These are phyloP conservation scores for Lachnellula subtilissima DNA, from an alignment of 2,329 filamentous ascomycete genomes.

Conservation along the genomic window DNA sequence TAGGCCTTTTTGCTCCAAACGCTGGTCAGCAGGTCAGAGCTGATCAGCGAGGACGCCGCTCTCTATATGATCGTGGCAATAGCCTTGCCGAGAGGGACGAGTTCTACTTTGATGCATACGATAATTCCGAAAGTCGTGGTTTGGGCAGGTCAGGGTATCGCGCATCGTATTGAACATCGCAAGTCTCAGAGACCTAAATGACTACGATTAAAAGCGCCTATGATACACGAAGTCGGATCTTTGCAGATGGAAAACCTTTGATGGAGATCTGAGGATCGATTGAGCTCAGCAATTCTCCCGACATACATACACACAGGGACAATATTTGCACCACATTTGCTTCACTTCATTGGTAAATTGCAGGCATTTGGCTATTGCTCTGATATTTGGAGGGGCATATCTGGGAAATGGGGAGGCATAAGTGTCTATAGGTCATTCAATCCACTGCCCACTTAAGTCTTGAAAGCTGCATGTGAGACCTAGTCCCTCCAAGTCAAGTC, in stretches of 20 bases:
- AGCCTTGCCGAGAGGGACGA: constrained; percentile 51
- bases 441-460: background rate
- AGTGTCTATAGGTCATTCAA: background rate
- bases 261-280: background rate
- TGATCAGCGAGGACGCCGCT: constrained; percentile 66
- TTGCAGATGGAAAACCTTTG: background rate
- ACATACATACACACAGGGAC: background rate
- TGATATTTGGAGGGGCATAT: background rate
- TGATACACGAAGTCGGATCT: too few species aligned
- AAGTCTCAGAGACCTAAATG: too few species aligned
- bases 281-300: background rate
- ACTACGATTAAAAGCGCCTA: too few species aligned
- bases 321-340: background rate
- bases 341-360: background rate
- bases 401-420: background rate
- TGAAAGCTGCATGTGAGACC: too few species aligned
- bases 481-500: too few species aligned
- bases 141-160: too few species aligned
- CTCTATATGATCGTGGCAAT: constrained; percentile 78
- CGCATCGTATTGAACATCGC: too few species aligned
- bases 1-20: constrained; percentile 76
- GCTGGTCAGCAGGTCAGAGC: constrained; percentile 68
- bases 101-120: constrained; percentile 19
- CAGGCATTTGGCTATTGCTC: background rate
- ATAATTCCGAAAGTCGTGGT: constrained; percentile 2